Evolutionary conservation across 2,329 filamentous ascomycete species (phyloP), one percentile per base, ranked within the genome.

Genomic region (Neoscytalidium dimidiatum): DNA sequence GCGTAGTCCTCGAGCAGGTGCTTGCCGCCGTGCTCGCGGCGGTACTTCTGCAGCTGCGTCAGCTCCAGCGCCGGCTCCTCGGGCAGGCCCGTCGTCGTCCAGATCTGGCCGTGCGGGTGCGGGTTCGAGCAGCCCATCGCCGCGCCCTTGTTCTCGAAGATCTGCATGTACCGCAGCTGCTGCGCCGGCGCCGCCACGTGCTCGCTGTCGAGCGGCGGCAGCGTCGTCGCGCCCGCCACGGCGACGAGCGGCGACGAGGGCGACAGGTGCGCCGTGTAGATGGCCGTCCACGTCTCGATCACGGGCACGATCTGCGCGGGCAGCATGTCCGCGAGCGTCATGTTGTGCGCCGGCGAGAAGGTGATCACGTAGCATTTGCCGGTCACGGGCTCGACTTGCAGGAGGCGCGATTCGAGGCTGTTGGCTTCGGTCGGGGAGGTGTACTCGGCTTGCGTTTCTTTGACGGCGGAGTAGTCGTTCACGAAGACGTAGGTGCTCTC

Each of bases 61-160:
- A 97, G 81, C 78, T 99, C 95, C 46, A 90, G 86, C 1, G 85
- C 86, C 0, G 92, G 92, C 78, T 99, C 95, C 75, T 98, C 94
- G 0, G 95, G 95, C 70, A 97, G 81, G 6, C 89, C 90, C 23
- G 92, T 97, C 0, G 94, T 96, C 2, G 92, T 95, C 95, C 95
- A 99, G 68, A 97, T 85, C 78, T 99, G 95, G 66, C 95, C 94
- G 79, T 99, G 95, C 0, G 95, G 95, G 77, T 99, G 95, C 0
- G 95, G 95, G 77, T 99, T 99, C 1, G 94, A 98, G 82, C 95
- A 99, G 60, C 95, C 95, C 95, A 99, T 99, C 11, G 94, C 92
- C 0, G 91, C 88, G 60, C 95, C 95, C 80, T 99, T 99, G 83
- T 99, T 99, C 81, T 99, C 95, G 68, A 99, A 99, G 69, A 99